Conservation (phyloP, 805 yeast species). For the Wickerhamomyces bisporus region DNA sequence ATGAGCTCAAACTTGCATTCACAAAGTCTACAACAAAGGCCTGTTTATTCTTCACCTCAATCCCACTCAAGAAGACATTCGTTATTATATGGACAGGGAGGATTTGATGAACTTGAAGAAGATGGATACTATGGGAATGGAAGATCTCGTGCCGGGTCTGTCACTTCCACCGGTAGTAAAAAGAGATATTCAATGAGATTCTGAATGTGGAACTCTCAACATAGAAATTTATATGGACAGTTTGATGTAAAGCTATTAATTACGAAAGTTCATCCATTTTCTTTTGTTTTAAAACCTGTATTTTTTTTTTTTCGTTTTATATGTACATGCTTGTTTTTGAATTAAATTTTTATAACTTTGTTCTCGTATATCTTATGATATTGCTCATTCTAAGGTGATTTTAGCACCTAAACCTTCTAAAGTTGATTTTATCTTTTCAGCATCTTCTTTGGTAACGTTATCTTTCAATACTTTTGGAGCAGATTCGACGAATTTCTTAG, state of each 20-base stretch:
- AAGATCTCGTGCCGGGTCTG: background rate
- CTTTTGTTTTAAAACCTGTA: background rate
- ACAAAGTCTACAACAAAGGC: background rate
- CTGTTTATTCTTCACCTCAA: background rate
- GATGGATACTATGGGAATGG: background rate
- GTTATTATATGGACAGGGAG: background rate
- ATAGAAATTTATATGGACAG: no score
- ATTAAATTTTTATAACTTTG: background rate
- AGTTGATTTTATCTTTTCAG: conserved; percentile 90
- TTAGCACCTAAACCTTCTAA: conserved; percentile 96
- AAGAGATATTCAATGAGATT: conserved; percentile 24
- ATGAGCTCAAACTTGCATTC: conserved; percentile 2
- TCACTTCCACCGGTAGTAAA: background rate
- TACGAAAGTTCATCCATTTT: no score
- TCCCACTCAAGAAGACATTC: background rate
- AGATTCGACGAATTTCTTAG: conserved; percentile 95
- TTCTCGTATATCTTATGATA: background rate
- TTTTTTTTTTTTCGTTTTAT: no score
- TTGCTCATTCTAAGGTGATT: conserved; percentile 72
- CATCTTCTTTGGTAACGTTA: conserved; percentile 94
- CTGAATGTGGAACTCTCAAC: conserved; percentile 4
- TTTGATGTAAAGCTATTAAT: no score
- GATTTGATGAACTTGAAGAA: background rate
- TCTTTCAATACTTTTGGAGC: conserved; percentile 97
- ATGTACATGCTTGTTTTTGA: conserved; percentile 3